Base-by-base conservation (phyloP, 2,329 filamentous ascomycete genomes). In the Fusarium ambrosium region DNA sequence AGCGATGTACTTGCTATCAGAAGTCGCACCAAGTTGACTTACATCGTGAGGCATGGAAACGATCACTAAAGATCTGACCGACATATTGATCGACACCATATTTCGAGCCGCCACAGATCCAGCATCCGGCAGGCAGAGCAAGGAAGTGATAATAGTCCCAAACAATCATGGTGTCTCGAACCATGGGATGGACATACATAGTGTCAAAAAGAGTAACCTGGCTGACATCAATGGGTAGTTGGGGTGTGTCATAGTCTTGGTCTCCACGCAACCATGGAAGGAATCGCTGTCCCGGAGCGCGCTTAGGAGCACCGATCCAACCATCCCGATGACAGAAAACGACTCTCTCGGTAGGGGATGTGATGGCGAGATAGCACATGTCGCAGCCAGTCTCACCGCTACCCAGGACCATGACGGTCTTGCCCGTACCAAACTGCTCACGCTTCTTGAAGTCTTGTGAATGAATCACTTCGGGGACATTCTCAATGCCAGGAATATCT, bases 371-470 rank as follows among this genome's bases (percentile, higher is more conserved):
- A 59, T 85, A 79, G 9, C 79, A 79, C 24, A 86, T 74, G 51
- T 87, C 85, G 70, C 84, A 83, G 13, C 80, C 83, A 1, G 85
- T 86, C 71, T 87, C 85, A 8, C 85, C 85, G 14, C 78, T 81
- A 2, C 85, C 85, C 6, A 87, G 69, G 61, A 87, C 77, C 68
- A 86, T 73, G 20, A 86, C 81, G 13, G 82, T 82, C 36, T 81
- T 85, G 13, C 77, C 78, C 6, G 76, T 59, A 20, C 82, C 83
- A 66, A 87, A 84, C 68, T 86, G 82, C 36, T 77, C 71, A 16
- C 81, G 79, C 6, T 63, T 74, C 77, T 87, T 86, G 75, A 87
- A 79, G 24, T 83, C 70, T 2, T 83, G 83, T 6, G 85, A 86
- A 66, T 86, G 85, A 41, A 85, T 74, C 3, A 84, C 81, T 1